Evolutionary conservation across 352 stramenopile genomes (phyloP).

Genomic region (Pythium dissimile): DNA sequence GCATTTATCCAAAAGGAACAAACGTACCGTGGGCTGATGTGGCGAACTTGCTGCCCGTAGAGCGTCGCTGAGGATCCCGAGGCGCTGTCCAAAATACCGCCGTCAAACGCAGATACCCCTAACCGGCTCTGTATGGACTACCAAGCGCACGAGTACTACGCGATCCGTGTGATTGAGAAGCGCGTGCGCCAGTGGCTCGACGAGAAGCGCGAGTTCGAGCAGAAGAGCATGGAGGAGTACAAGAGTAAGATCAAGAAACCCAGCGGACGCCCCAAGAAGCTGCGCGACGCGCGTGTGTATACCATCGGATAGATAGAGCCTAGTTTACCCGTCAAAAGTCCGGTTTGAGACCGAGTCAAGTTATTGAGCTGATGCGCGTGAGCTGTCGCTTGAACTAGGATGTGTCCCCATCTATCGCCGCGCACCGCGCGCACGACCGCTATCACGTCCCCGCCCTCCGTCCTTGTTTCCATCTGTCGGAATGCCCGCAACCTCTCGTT

Average conservation of each 20-base stretch:
- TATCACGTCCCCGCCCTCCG: constrained; percentile 23
- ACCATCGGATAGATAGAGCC: constrained; percentile 41
- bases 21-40: neutral
- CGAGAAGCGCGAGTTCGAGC: constrained; percentile 65
- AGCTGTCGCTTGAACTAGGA: neutral
- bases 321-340: neutral
- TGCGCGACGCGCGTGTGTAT: constrained; percentile 71
- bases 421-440: constrained; percentile 29
- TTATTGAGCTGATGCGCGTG: too few relatives aligned
- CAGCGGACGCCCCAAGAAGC: constrained; percentile 66
- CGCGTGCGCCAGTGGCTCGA: constrained; percentile 55
- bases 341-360: neutral
- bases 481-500: too few relatives aligned
- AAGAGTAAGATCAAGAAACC: constrained; percentile 87
- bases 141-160: constrained; percentile 65
- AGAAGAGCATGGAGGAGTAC: constrained; percentile 77
- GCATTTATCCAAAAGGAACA: too few relatives aligned
- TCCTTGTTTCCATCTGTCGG: constrained; percentile 1
- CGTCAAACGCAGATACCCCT: constrained; percentile 29
- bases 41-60: neutral
- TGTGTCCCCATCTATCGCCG: constrained; percentile 39
- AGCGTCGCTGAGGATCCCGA: constrained; percentile 30
- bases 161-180: constrained; percentile 53
- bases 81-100: constrained; percentile 40
- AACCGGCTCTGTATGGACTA: constrained; percentile 53